Conservation (phyloP, 345 rosid species). For the Acer negundo region DNA sequence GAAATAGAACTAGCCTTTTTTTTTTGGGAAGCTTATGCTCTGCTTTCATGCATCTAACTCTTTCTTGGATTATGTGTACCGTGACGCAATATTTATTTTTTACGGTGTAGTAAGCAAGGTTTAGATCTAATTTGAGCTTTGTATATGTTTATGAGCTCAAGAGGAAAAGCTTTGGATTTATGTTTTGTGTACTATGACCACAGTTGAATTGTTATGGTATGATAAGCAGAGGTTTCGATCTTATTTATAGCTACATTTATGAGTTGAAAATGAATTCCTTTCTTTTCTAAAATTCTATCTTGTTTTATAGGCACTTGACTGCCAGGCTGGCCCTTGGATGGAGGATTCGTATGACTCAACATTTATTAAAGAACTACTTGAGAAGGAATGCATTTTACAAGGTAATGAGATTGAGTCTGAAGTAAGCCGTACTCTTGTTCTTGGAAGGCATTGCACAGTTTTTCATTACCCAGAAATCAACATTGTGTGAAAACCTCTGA, state of each 20-base stretch:
- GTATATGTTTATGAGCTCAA: background rate
- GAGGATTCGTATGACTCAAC: conserved; percentile 93
- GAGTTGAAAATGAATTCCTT: background rate
- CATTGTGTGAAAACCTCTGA: background rate
- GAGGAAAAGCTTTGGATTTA: background rate
- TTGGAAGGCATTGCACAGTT: conserved; percentile 1
- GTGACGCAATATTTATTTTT: background rate
- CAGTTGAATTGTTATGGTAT: background rate
- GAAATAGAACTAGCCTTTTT: background rate
- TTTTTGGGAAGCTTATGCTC: background rate
- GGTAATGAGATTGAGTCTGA: conserved; percentile 44
- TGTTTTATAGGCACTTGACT: conserved; percentile 71
- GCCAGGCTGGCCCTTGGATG: conserved; percentile 89
- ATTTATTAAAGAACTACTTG: conserved; percentile 81
- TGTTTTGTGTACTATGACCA: background rate
- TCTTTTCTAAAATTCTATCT: background rate
- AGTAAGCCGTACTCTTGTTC: conserved; percentile 17
- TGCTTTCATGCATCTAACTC: background rate
- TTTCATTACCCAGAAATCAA: background rate
- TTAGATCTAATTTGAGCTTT: background rate
- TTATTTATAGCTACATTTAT: background rate
- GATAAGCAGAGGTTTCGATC: background rate
- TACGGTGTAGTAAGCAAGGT: background rate
- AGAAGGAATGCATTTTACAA: conserved; percentile 95
- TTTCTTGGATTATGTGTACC: background rate